Evolutionary conservation across 2,329 filamentous ascomycete genomes (phyloP), one percentile per base, ranked within the genome.

Genomic region (Sclerotinia subarctica): DNA sequence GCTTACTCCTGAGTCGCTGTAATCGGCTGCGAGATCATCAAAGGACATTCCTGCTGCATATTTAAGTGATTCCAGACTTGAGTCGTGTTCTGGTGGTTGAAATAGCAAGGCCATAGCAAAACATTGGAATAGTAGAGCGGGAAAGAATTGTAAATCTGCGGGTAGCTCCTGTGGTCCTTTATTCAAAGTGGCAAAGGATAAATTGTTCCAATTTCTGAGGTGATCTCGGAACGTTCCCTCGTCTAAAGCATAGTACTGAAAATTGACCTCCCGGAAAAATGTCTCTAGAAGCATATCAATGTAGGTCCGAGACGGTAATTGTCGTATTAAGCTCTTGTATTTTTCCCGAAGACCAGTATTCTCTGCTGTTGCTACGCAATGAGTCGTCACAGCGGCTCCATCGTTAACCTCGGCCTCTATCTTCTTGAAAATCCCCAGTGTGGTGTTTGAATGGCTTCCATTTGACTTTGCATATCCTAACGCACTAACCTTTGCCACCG

Each of bases 11-110:
- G 84, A 82, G 67, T 88, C 85, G 72, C 85, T 88, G 73, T 88
- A 89, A 68, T 88, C 86, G 21, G 79, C 78, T 2, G 86, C 86
- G 26, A 89, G 76, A 63, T 88, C 85, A 74, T 88, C 85, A 69
- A 88, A 86, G 2, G 83, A 83, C 83, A 87, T 87, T 59, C 81
- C 83, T 3, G 81, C 82, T 0, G 84, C 83, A 72, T 88, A 87
- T 74, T 88, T 88, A 60, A 89, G 78, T 2, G 81, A 79, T 38
- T 85, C 83, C 57, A 87, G 86, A 5, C 78, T 81, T 51, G 81
- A 76, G 42, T 85, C 81, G 11, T 81, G 77, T 13, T 80, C 79
- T 2, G 81, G 78, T 0, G 83, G 82, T 32, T 88, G 78, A 44
- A 83, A 81, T 63, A 88, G 78, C 53, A 89, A 76, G 21, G 84